Conservation (phyloP, 129 eudicot species). For the Artemisia annua region DNA sequence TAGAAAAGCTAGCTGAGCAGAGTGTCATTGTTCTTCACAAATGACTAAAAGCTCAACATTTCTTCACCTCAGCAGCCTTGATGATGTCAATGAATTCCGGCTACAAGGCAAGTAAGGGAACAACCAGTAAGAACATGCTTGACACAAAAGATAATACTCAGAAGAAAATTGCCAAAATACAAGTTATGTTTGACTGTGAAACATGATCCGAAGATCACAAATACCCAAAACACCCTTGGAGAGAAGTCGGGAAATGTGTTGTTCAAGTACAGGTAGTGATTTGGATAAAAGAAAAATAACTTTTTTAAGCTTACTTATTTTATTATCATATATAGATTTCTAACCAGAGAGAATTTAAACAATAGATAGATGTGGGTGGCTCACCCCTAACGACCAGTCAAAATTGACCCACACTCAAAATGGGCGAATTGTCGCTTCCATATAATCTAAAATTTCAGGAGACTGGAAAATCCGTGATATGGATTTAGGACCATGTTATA, state of each 20-base stretch:
- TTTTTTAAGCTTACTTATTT: no score
- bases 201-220: neutral
- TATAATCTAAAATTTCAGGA: neutral
- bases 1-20: slow-evolving; percentile 2
- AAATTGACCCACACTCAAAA: no score
- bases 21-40: neutral
- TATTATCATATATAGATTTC: no score
- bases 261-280: no score
- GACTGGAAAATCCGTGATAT: neutral
- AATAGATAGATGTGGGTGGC: no score
- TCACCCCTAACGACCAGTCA: no score
- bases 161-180: no score
- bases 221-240: neutral
- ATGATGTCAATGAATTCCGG: slow-evolving; percentile 93
- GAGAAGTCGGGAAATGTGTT: no score
- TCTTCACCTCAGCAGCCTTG: slow-evolving; percentile 90
- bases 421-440: no score
- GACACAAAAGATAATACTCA: neutral
- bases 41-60: slow-evolving; percentile 26
- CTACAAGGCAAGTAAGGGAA: slow-evolving; percentile 31
- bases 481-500: neutral
- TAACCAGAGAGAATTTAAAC: no score
- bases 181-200: neutral
- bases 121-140: neutral
- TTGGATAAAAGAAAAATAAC: no score